A percentile compares a stretch with the other conserved stretches of the same genome.
phyloP scores from a whole-genome alignment of 768 basidiomycete genomes.

The Baorangia bicolor region DNA sequence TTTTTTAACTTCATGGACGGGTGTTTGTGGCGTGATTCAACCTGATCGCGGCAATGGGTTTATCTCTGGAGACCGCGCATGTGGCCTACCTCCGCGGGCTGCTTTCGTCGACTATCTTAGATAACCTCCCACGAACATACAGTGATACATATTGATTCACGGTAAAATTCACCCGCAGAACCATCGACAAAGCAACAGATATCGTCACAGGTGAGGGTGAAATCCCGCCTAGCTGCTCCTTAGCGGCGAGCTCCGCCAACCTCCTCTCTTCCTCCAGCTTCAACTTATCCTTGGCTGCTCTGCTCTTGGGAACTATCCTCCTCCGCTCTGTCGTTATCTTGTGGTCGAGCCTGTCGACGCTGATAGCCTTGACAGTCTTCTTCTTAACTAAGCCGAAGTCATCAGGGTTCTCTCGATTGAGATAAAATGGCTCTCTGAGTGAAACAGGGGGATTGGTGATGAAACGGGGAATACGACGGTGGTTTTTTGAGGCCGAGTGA shows the following conservation, averaged over 20 bases:
- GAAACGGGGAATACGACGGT: background rate
- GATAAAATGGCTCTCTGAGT: background rate
- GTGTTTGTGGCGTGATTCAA: too few relatives aligned
- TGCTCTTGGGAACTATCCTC: background rate
- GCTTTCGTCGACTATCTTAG: background rate
- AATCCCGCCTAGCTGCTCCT: too few relatives aligned
- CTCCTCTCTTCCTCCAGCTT: background rate
- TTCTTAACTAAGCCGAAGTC: background rate
- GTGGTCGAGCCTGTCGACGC: background rate
- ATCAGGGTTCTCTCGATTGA: background rate
- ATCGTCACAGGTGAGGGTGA: background rate
- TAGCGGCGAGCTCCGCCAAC: background rate
- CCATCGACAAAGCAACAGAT: background rate
- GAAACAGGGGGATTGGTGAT: background rate
- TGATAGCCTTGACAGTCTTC: background rate
- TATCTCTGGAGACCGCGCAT: background rate
- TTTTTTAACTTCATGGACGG: background rate
- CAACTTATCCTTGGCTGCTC: background rate
- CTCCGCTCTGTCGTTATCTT: background rate
- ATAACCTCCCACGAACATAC: background rate
- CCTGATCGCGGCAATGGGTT: background rate
- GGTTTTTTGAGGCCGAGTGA: background rate
- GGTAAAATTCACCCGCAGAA: background rate
- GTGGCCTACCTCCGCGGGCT: background rate
- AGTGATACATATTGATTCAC: background rate